These are phyloP conservation scores for Solanum arcanum DNA, from an alignment of 257 asterid species.

Conservation along the genomic window DNA sequence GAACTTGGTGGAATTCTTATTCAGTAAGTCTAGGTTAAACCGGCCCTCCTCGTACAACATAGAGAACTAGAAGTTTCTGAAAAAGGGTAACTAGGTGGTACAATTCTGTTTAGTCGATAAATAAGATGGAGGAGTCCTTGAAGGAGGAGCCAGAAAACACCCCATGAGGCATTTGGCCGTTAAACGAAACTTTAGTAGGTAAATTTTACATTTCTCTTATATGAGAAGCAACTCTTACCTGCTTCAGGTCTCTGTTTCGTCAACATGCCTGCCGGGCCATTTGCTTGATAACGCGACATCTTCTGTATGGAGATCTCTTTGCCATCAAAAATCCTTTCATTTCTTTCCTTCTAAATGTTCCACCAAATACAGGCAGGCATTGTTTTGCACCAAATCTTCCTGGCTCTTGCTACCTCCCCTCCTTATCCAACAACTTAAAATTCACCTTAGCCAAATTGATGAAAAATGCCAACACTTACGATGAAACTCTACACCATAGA, in stretches of 20 bases:
- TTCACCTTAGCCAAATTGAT: background rate
- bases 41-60: background rate
- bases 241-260: background rate
- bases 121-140: background rate
- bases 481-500: background rate
- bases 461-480: background rate
- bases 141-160: constrained; percentile 44
- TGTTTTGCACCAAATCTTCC: background rate
- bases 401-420: background rate
- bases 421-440: background rate
- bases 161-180: constrained; percentile 49
- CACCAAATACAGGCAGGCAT: background rate
- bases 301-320: background rate
- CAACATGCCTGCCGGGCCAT: background rate
- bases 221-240: background rate
- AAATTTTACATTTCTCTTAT: constrained; percentile 11
- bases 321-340: background rate
- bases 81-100: background rate
- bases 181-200: constrained; percentile 33
- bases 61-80: background rate
- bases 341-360: background rate
- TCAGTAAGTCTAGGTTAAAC: background rate
- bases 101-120: background rate
- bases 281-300: background rate
- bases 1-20: background rate